Conservation (phyloP, 352 stramenopile species). For the Globisporangium barbulae region DNA sequence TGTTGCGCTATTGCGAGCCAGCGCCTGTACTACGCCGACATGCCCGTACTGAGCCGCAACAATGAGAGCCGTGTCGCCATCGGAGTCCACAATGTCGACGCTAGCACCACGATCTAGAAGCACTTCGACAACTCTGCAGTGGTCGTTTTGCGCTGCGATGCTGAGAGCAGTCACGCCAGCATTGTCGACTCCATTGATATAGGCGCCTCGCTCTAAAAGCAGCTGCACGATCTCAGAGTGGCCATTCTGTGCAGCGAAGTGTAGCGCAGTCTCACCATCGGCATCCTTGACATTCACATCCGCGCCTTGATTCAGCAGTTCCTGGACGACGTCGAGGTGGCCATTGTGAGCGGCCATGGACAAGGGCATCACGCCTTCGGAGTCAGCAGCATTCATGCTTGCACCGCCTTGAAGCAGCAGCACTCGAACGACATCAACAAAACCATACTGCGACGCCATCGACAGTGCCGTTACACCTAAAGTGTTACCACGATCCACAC, state of each 20-base stretch:
- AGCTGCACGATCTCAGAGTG: not conserved
- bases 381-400: not conserved
- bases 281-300: not conserved
- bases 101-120: not conserved
- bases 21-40: not conserved
- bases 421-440: not conserved
- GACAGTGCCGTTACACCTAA: not conserved
- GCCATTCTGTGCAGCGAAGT: constrained; percentile 6
- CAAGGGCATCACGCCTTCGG: not conserved
- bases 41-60: constrained; percentile 4
- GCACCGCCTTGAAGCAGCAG: not conserved
- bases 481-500: not conserved
- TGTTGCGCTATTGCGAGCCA: not conserved
- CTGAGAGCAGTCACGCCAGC: not conserved
- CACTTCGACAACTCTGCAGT: not conserved
- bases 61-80: constrained; percentile 6
- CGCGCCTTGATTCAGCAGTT: not conserved
- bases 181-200: not conserved
- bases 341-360: not conserved
- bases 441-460: not conserved
- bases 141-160: not conserved
- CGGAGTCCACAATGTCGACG: not conserved
- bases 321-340: not conserved
- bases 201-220: not conserved
- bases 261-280: not conserved